phyloP scores from a whole-genome alignment of 2,329 filamentous ascomycete species.

The Cladosporium sp. region DNA sequence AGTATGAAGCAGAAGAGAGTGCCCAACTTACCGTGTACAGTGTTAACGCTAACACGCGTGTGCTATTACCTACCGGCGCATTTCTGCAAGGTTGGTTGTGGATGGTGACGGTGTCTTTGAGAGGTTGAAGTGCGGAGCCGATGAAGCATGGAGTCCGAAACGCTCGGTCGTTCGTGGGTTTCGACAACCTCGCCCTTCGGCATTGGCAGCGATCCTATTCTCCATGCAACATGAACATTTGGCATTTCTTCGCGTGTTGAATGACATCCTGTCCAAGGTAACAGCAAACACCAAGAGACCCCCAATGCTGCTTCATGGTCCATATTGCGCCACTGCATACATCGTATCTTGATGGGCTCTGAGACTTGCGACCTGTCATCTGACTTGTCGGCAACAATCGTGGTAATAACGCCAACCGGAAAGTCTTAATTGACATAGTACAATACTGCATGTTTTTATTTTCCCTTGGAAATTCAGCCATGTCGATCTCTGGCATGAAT shows the following conservation, averaged over 20 bases:
- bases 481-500: too few relatives aligned
- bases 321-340: too few relatives aligned
- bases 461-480: too few relatives aligned
- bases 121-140: conserved; percentile 16
- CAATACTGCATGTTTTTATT: too few relatives aligned
- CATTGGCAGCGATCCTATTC: neutral
- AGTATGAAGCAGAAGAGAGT: neutral
- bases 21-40: conserved; percentile 9
- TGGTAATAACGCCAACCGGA: too few relatives aligned
- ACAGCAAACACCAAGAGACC: too few relatives aligned
- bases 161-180: neutral
- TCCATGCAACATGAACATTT: neutral
- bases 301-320: too few relatives aligned
- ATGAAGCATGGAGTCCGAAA: conserved; percentile 11
- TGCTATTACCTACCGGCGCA: conserved; percentile 20
- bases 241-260: neutral
- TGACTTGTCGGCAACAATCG: too few relatives aligned
- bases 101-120: conserved; percentile 6
- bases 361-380: too few relatives aligned
- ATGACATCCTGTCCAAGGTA: too few relatives aligned
- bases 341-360: neutral
- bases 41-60: conserved; percentile 11
- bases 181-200: neutral
- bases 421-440: too few relatives aligned
- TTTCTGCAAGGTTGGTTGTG: conserved; percentile 1